These are phyloP conservation scores for Nitzschia sp. DNA, from an alignment of 108 stramenopile species.

Conservation along the genomic window DNA sequence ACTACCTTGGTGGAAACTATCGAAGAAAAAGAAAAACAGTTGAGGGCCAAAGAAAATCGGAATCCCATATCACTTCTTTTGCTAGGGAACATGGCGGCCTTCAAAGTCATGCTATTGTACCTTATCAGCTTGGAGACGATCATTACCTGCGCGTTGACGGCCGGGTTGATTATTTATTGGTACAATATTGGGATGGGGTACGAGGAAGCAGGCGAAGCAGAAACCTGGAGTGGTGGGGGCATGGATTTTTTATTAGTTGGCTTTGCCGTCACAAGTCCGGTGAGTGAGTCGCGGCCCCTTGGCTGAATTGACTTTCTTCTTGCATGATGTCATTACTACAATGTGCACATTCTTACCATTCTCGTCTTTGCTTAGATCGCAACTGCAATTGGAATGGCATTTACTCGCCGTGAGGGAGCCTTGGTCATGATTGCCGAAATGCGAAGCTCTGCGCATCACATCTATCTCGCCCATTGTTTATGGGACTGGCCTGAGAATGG, in stretches of 20 bases:
- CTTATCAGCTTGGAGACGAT: conserved; percentile 49
- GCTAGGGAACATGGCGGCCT: conserved; percentile 34
- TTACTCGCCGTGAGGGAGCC: conserved; percentile 47
- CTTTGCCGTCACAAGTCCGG: conserved; percentile 57
- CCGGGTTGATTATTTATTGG: conserved; percentile 40
- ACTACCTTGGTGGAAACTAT: neutral
- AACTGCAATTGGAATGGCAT: conserved; percentile 51
- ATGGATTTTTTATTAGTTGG: conserved; percentile 46
- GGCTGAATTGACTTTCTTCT: too few species aligned
- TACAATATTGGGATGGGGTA: conserved; percentile 2
- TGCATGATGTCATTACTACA: too few species aligned
- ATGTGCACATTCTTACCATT: too few species aligned
- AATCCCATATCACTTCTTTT: conserved; percentile 22
- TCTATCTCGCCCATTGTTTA: conserved; percentile 47
- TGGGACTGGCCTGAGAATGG: conserved; percentile 58
- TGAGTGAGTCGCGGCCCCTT: too few species aligned
- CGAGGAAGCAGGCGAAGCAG: neutral
- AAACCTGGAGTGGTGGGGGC: conserved; percentile 3
- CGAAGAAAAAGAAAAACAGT: conserved; percentile 16
- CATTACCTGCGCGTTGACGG: conserved; percentile 35
- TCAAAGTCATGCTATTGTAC: conserved; percentile 41
- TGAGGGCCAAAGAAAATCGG: neutral
- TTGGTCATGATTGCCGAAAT: conserved; percentile 39
- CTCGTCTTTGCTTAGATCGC: too few species aligned
- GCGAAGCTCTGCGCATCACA: conserved; percentile 38